Evolutionary conservation across 768 basidiomycete species (phyloP).

Genomic region (Mycena olivaceomarginata): DNA sequence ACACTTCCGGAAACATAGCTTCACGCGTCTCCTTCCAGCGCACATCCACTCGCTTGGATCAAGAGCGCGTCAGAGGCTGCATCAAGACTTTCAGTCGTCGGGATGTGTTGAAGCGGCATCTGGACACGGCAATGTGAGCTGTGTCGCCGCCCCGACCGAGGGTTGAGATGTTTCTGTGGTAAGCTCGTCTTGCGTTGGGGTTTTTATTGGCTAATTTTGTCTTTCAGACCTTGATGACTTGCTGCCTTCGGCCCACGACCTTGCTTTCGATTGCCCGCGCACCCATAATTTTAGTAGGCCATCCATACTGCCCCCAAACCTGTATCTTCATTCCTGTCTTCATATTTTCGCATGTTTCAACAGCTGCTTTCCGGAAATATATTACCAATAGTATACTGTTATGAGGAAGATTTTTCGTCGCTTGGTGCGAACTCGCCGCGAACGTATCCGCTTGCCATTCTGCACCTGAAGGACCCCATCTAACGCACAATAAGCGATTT

Average conservation of each 20-base stretch:
- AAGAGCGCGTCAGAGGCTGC: constrained; percentile 64
- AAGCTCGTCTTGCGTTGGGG: constrained; percentile 1
- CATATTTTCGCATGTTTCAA: constrained; percentile 9
- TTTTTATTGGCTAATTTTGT: constrained; percentile 9
- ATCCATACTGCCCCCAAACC: background rate
- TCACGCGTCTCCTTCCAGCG: constrained; percentile 35
- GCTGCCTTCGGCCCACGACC: background rate
- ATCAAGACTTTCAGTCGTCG: constrained; percentile 62
- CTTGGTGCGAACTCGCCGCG: constrained; percentile 64
- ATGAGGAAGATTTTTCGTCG: constrained; percentile 18
- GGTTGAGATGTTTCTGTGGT: constrained; percentile 32
- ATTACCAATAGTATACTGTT: constrained; percentile 21
- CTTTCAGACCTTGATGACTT: background rate
- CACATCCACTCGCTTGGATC: constrained; percentile 51
- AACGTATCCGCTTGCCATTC: constrained; percentile 84
- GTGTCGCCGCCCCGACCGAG: constrained; percentile 48
- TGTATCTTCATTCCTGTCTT: background rate
- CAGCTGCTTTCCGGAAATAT: constrained; percentile 11
- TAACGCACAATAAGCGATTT: constrained; percentile 49
- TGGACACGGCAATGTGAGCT: constrained; percentile 55
- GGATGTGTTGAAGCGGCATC: constrained; percentile 68
- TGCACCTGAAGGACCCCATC: constrained; percentile 87
- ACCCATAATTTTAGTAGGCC: constrained; percentile 12
- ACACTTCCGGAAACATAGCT: constrained; percentile 6
- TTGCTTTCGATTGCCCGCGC: constrained; percentile 23